Conservation (phyloP, 1,284 basidiomycete species). For the Apiotrichum akiyoshidainum region DNA sequence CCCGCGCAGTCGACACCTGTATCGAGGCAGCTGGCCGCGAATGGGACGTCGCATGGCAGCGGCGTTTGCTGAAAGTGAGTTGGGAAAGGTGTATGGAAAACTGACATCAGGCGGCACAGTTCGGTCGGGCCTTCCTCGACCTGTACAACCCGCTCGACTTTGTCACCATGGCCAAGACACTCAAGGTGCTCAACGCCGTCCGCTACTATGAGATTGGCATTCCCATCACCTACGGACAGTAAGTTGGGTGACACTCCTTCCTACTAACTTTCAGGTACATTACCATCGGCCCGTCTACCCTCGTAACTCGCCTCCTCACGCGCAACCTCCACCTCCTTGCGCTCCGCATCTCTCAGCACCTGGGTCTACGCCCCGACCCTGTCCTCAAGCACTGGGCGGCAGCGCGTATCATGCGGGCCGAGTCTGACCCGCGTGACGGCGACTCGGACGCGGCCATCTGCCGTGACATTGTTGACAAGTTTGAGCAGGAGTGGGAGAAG, state of each 20-base stretch:
- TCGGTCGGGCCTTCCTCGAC: constrained; percentile 90
- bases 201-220: constrained; percentile 88
- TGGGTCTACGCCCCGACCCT: constrained; percentile 75
- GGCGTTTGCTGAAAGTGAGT: constrained; percentile 72
- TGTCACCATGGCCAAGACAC: constrained; percentile 80
- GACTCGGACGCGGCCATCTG: constrained; percentile 75
- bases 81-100: no score
- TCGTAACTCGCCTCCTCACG: constrained; percentile 77
- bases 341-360: constrained; percentile 80
- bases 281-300: constrained; percentile 68
- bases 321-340: constrained; percentile 88
- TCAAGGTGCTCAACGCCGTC: constrained; percentile 94
- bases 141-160: constrained; percentile 87
- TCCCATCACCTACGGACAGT: constrained; percentile 89
- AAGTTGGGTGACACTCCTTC: constrained; percentile 23
- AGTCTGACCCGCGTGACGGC: constrained; percentile 53
- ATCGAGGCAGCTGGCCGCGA: constrained; percentile 90
- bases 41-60: constrained; percentile 87
- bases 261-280: constrained; percentile 61
- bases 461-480: constrained; percentile 79
- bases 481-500: constrained; percentile 58
- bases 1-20: constrained; percentile 83
- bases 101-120: constrained; percentile 74
- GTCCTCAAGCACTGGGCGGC: constrained; percentile 96
- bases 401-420: constrained; percentile 77